These are phyloP conservation scores for Vaccinium macrocarpon DNA, from an alignment of 148 eudicot genomes.

Conservation along the genomic window DNA sequence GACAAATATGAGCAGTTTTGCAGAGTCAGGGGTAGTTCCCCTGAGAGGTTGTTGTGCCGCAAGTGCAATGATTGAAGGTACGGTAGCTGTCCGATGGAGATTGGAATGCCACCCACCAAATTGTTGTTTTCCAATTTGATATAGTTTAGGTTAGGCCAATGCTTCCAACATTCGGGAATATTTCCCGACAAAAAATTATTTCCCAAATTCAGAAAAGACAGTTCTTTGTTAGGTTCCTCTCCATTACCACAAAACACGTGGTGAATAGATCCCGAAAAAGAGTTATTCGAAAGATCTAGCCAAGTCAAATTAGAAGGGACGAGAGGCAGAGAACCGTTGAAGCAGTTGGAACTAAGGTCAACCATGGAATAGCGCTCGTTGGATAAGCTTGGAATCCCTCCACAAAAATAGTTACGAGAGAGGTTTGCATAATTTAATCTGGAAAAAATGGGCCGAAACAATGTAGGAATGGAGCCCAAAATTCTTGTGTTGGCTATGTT, in stretches of 20 bases:
- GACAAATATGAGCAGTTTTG: background rate
- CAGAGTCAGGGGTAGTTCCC: conserved; percentile 14
- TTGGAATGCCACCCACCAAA: background rate
- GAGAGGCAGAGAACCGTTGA: background rate
- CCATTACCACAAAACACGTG: background rate
- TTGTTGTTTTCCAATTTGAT: conserved; percentile 1
- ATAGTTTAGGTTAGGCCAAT: background rate
- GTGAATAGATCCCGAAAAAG: conserved; percentile 11
- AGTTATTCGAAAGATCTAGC: conserved; percentile 18
- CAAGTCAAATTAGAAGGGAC: background rate
- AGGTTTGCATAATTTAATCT: background rate
- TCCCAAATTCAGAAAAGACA: background rate
- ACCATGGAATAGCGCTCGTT: too few relatives aligned
- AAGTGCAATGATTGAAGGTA: background rate
- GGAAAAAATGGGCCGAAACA: conserved; percentile 1
- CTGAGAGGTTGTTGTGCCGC: conserved; percentile 9
- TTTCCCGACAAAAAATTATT: background rate
- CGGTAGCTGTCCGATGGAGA: background rate
- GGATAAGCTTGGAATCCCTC: conserved; percentile 5
- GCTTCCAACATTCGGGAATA: conserved; percentile 6
- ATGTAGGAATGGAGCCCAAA: conserved; percentile 1
- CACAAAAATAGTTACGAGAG: conserved; percentile 7
- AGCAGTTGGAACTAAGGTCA: conserved; percentile 6
- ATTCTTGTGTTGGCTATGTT: conserved; percentile 9
- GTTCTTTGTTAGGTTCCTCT: background rate